Base-by-base conservation (phyloP, 768 basidiomycete species). In the Tephrocybe sp. region DNA sequence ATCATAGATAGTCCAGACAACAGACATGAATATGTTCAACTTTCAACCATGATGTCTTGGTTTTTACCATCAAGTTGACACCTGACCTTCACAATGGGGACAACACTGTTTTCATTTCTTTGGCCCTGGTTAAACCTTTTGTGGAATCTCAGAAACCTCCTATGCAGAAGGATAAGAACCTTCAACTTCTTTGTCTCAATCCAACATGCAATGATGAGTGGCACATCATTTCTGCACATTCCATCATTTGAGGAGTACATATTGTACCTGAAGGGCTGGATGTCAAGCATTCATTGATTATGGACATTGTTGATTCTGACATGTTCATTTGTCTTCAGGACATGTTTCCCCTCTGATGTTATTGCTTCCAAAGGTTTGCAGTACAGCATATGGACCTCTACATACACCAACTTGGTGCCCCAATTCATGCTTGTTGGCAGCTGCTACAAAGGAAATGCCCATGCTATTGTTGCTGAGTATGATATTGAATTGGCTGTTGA, bases 231-330 rank as follows among this genome's bases (percentile, higher is more conserved):
- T 58, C 61, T 6, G 53, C 62, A 8, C 33, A 37, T 10, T 69
- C 68, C 23, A 68, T 73, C 11, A 54, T 68, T 32, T 53, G 62
- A 24, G 67, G 68, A 0, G 68, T 64, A 7, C 46, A 62, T 18
- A 21, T 71, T 28, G 50, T 57, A 21, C 54, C 54, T n/a, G 68
- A 64, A 39, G 53, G 44, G 12, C 47, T 47, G 8, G 24, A 24
- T 36, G 25, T 34, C 61, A 58, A 0, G 63, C 67, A 18, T 65
- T 36, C 37, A 23, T 37, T 69, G 6, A 55, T 71, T 6, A 46
- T 65, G 23, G 67, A 72, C 50, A 30, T 57, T 9, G 28, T 65
- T 3, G 69, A 71, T 54, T 43, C 47, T 15, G 68, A 71, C 46
- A 65, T 66, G 64, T 67, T 63, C 18, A 41, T 64, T n/a, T 42